Percentiles rank a stretch among this genome's conserved stretches.
These are phyloP conservation scores for Verticillium nonalfalfae DNA, from an alignment of 2,329 filamentous ascomycete genomes.

Conservation along the genomic window DNA sequence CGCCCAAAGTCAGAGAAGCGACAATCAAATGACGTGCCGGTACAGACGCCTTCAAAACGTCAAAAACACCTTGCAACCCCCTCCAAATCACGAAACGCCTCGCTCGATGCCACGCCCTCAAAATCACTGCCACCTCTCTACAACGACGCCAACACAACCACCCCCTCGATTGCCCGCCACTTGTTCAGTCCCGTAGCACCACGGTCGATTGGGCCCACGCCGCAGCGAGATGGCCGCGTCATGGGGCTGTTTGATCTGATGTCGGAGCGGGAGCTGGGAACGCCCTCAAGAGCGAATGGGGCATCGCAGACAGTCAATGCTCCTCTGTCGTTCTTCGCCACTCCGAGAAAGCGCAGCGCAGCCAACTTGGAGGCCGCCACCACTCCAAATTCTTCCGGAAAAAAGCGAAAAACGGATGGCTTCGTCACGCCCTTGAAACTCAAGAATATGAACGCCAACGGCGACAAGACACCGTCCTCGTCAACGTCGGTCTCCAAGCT, in stretches of 20 bases:
- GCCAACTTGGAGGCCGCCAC: slow-evolving; percentile 18
- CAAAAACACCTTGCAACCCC: slow-evolving; percentile 40
- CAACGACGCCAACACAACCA: slow-evolving; percentile 37
- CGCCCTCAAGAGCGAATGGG: slow-evolving; percentile 37
- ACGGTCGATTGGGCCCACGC: slow-evolving; percentile 67
- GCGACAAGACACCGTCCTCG: slow-evolving; percentile 38
- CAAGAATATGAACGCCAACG: slow-evolving; percentile 27
- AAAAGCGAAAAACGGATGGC: slow-evolving; percentile 53
- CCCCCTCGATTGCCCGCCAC: slow-evolving; percentile 50
- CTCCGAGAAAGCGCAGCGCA: slow-evolving; percentile 37
- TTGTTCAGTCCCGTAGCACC: slow-evolving; percentile 54
- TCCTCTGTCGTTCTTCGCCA: slow-evolving; percentile 22
- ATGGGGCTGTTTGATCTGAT: slow-evolving; percentile 73
- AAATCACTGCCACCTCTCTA: slow-evolving; percentile 27
- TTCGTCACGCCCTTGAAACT: slow-evolving; percentile 61
- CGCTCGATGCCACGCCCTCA: slow-evolving; percentile 36
- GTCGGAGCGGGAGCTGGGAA: slow-evolving; percentile 39
- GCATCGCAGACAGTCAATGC: slow-evolving; percentile 21
- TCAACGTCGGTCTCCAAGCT: slow-evolving; percentile 47
- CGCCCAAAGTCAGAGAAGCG: slow-evolving; percentile 32
- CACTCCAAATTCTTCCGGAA: slow-evolving; percentile 47
- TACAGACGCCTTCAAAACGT: slow-evolving; percentile 46
- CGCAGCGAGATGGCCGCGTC: slow-evolving; percentile 71
- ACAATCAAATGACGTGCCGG: slow-evolving; percentile 24
- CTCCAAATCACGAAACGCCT: slow-evolving; percentile 24